Conservation (phyloP, 116 monocot species). For the Posidonia oceanica region DNA sequence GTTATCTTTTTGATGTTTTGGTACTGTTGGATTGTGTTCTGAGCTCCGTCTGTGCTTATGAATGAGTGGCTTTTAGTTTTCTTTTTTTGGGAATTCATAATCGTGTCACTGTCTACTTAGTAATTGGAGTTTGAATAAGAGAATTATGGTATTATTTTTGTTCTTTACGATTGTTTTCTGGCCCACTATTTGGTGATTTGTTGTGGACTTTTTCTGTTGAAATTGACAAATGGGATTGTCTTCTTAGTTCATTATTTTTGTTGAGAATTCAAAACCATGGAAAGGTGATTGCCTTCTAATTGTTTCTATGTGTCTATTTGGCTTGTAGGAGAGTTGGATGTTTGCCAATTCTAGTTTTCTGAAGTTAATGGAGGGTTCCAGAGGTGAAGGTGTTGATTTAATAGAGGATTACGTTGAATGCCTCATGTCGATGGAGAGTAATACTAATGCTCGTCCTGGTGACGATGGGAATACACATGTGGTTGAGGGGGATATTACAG, state of each 20-base stretch:
- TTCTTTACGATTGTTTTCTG: neutral
- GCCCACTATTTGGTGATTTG: no score
- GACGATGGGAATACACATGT: conserved; percentile 28
- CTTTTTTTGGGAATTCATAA: neutral
- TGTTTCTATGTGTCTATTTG: neutral
- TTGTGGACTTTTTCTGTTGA: neutral
- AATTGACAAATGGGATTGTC: no score
- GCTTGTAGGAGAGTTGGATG: conserved; percentile 8
- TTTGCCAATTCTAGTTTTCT: conserved; percentile 19
- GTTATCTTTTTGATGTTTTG: no score
- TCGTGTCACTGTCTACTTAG: neutral
- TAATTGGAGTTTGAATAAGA: neutral
- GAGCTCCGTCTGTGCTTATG: no score
- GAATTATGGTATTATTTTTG: neutral
- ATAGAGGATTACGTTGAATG: conserved; percentile 89
- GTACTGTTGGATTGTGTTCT: no score
- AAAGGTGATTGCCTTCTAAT: no score
- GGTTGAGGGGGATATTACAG: conserved; percentile 1
- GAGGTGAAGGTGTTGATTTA: conserved; percentile 42
- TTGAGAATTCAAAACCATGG: no score
- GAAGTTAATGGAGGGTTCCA: conserved; percentile 30
- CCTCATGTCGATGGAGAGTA: conserved; percentile 85
- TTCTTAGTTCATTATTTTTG: neutral
- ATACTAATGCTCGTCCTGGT: conserved; percentile 21
- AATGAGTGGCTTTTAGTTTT: no score